Conservation (phyloP, 345 rosid species). For the Cardamine resedifolia region DNA sequence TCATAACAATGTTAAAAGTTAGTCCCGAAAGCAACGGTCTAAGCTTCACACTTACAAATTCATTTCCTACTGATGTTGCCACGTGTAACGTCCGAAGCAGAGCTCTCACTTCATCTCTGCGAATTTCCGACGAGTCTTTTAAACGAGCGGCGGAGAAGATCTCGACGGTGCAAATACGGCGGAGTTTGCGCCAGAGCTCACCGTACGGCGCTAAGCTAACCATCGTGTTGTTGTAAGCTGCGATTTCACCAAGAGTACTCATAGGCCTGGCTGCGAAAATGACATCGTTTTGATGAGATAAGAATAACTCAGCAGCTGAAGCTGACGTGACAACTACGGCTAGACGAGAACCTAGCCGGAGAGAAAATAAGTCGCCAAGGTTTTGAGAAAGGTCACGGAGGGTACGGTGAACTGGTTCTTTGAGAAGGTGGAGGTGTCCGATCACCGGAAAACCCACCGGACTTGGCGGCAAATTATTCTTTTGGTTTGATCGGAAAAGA, state of each 20-base stretch:
- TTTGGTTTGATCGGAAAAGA: conserved; percentile 2
- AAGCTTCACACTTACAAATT: no score
- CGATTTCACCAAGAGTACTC: not conserved
- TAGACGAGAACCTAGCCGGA: conserved; percentile 41
- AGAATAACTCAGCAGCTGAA: conserved; percentile 36
- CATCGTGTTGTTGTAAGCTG: conserved; percentile 41
- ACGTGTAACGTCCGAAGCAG: conserved; percentile 4
- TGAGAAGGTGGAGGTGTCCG: conserved; percentile 34
- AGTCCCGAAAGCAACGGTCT: conserved; percentile 23
- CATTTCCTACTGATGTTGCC: no score
- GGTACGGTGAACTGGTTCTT: conserved; percentile 31
- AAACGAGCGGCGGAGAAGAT: conserved; percentile 42
- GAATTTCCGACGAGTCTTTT: not conserved
- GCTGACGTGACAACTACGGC: conserved; percentile 45
- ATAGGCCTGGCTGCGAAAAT: conserved; percentile 48
- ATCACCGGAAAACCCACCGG: conserved; percentile 18
- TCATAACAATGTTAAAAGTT: conserved; percentile 40
- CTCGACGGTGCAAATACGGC: conserved; percentile 39
- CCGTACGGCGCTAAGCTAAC: conserved; percentile 40
- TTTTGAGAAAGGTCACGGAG: conserved; percentile 32
- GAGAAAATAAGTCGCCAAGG: conserved; percentile 44
- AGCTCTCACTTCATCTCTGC: conserved; percentile 40
- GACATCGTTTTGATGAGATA: conserved; percentile 43
- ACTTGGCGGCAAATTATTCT: conserved; percentile 11
- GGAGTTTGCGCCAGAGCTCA: conserved; percentile 55